Conservation (phyloP, 2,329 filamentous ascomycete genomes). For the Teratosphaeriaceae sp. region DNA sequence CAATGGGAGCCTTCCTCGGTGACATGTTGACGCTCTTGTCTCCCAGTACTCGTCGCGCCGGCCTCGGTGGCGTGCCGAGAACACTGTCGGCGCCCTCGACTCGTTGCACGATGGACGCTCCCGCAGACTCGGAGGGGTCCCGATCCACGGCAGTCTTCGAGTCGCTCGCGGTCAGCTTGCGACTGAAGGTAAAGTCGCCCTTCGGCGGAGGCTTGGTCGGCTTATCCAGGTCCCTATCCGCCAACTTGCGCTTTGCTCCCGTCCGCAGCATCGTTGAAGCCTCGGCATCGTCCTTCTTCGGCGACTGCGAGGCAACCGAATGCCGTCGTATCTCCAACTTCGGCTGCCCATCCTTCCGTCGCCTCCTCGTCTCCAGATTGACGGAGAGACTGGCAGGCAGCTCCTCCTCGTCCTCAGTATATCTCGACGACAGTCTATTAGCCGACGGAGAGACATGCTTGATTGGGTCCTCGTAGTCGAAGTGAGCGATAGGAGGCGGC, state of each 20-base stretch:
- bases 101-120: not conserved
- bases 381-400: conserved; percentile 34
- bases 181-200: conserved; percentile 44
- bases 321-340: conserved; percentile 36
- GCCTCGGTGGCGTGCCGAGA: conserved; percentile 9
- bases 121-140: conserved; percentile 1
- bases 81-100: not conserved
- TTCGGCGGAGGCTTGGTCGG: conserved; percentile 21
- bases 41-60: conserved; percentile 31
- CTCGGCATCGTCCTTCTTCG: conserved; percentile 30
- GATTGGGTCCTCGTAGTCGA: conserved; percentile 44
- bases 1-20: conserved; percentile 18
- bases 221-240: conserved; percentile 46
- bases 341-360: conserved; percentile 45
- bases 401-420: conserved; percentile 25
- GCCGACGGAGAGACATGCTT: conserved; percentile 19
- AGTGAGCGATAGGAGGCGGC: conserved; percentile 47
- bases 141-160: conserved; percentile 10
- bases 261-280: conserved; percentile 33
- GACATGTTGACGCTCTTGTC: conserved; percentile 36
- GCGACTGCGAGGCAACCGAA: conserved; percentile 37
- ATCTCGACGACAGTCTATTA: conserved; percentile 1
- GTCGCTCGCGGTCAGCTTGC: conserved; percentile 21
- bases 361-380: conserved; percentile 48
- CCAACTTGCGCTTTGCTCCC: conserved; percentile 53